phyloP scores from a whole-genome alignment of 306 rosid species.

The Fragaria nilgerrensis region DNA sequence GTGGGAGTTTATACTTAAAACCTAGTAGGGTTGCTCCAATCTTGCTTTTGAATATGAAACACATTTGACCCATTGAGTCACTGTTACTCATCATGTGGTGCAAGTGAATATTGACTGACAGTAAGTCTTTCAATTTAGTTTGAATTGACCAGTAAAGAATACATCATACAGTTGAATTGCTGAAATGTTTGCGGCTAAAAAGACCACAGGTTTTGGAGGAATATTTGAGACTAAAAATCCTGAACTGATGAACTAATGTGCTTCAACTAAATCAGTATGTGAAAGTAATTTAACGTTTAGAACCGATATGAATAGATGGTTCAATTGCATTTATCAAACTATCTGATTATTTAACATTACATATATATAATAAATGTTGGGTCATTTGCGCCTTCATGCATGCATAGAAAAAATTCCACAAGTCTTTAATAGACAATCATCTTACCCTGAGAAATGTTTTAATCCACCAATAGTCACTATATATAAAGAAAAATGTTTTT shows the following conservation, averaged over 20 bases:
- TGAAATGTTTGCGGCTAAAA: too few relatives aligned
- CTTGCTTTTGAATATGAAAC: background rate
- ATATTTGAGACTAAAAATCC: background rate
- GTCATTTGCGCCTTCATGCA: too few relatives aligned
- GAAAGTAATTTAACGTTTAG: too few relatives aligned
- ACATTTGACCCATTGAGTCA: background rate
- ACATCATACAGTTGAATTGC: background rate
- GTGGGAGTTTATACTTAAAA: background rate
- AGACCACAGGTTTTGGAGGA: background rate
- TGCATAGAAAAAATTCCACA: too few relatives aligned
- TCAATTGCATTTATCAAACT: too few relatives aligned
- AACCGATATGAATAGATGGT: too few relatives aligned
- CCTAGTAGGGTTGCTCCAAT: background rate
- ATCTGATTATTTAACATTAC: too few relatives aligned
- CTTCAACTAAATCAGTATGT: too few relatives aligned
- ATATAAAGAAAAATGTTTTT: too few relatives aligned
- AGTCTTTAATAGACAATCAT: too few relatives aligned
- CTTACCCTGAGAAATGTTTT: background rate
- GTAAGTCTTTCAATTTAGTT: background rate
- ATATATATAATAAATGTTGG: too few relatives aligned
- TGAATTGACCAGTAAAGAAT: background rate
- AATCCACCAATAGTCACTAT: background rate
- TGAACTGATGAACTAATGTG: too few relatives aligned
- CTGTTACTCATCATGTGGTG: background rate
- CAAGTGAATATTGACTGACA: background rate